Evolutionary conservation across 73 alveolate genomes (phyloP), one percentile per base, ranked within the genome.

Genomic region (Paramecium pentaurelia): DNA sequence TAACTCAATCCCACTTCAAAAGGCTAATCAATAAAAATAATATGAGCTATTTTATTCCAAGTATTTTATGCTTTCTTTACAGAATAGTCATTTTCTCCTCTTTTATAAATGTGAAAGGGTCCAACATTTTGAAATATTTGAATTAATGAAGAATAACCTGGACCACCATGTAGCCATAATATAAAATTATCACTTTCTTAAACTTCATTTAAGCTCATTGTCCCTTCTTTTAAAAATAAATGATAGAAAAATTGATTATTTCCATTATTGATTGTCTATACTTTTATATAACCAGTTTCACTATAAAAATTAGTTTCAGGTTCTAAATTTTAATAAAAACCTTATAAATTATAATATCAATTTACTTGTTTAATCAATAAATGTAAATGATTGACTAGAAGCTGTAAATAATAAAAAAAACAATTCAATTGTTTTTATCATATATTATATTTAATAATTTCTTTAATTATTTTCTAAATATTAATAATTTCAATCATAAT

Each of bases 11-110:
- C 93, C 8, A 64, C 70, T 16, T 70, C 60, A 28, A 58, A 60
- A 86, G 93, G 93, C 32, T 86, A 86, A 86, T 86, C 93, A 59
- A 86, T 70, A 54, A 86, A 86, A 42, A 86, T 70, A 18, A 34
- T 42, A 70, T 86, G 80, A 28, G 93, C 86, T 14, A 59, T 28
- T n/a, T 86, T 59, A 18, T 32, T 86, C 93, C 93, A 86, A 16
- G 86, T 68, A 28, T 68, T 68, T 68, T 6, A 14, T 32, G 51
- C 47, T 34, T 25, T 25, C 51, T 28, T 68, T 1, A 68, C 47
- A 11, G 84, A 32, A 27, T 32, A 68, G 16, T 75, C 60, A 8
- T 75, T 22, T 1, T 75, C 60, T 5, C 58, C 60, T 14, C n/a
- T 40, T 37, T 75, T 45, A 54, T 54, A 54, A 16, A n/a, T 70